Conservation (phyloP, 148 eudicot species). For the Spergularia marina region DNA sequence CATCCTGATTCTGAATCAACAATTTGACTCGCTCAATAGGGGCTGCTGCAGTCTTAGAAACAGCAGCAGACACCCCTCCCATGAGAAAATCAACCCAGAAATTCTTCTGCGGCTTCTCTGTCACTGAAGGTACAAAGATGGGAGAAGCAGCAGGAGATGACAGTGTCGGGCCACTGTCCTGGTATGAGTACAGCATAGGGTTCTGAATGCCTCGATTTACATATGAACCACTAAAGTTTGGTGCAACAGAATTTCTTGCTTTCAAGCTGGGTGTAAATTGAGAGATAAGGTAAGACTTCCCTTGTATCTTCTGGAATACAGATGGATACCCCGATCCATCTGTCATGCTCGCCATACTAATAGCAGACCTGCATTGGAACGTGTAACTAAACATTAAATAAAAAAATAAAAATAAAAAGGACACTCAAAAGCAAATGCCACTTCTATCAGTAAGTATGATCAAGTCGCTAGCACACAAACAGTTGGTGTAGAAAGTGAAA, state of each 20-base stretch:
- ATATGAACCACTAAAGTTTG: conserved; percentile 21
- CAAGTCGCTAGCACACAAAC: neutral
- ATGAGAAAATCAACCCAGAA: conserved; percentile 53
- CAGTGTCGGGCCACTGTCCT: conserved; percentile 23
- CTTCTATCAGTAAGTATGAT: neutral
- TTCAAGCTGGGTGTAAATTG: conserved; percentile 35
- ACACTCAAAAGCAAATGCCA: neutral
- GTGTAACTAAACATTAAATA: neutral
- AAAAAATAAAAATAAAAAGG: neutral
- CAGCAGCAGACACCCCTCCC: conserved; percentile 66
- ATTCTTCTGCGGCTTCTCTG: conserved; percentile 33
- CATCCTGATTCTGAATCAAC: conserved; percentile 68
- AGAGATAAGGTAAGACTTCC: conserved; percentile 41
- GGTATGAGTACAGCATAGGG: conserved; percentile 21
- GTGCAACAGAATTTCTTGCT: conserved; percentile 26
- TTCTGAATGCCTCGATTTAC: conserved; percentile 36
- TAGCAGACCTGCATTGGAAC: conserved; percentile 27
- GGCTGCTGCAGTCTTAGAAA: conserved; percentile 64
- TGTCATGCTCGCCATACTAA: conserved; percentile 33
- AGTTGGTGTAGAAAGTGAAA: neutral
- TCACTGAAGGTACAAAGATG: conserved; percentile 41
- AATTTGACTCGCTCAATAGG: conserved; percentile 72
- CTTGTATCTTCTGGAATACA: conserved; percentile 40
- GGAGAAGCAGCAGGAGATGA: conserved; percentile 31
- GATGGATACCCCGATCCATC: conserved; percentile 43